Base-by-base conservation (phyloP, 2,329 filamentous ascomycete species). In the Leptographium lundbergii region DNA sequence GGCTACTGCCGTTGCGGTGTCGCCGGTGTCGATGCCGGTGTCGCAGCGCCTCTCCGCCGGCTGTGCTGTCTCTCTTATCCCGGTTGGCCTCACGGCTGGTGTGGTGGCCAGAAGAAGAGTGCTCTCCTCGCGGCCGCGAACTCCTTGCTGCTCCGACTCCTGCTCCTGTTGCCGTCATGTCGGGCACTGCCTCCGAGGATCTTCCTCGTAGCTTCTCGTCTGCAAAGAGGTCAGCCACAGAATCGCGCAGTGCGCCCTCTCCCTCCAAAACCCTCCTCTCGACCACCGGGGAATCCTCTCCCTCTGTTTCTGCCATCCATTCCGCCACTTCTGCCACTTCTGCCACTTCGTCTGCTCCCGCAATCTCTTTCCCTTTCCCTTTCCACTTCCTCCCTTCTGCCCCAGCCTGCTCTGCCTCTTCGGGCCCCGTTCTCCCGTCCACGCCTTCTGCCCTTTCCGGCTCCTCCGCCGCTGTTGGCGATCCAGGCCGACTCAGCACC, bases 201-300 rank as follows among this genome's bases (percentile, higher is more conserved):
- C 58, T 66, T 66, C 61, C 71, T 67, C 69, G 73, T 66, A 67
- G 69, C 63, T 67, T 69, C 59, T 78, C 76, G 71, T 79, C 78
- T 81, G 73, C 72, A 70, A 73, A 77, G 68, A 76, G 73, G 78
- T 82, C 76, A 82, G 79, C 73, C 76, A 76, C 73, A 70, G 73
- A 72, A 69, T 71, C 69, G 67, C 70, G 67, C 71, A 75, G 69
- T 66, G 72, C 72, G 64, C 70, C 67, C 63, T 73, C 69, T 65
- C 69, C 65, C 65, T 66, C 67, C 66, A 61, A 62, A 59, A 67
- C 67, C 63, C 68, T 65, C 63, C 68, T 65, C 64, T 67, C 65
- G 56, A 45, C 55, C 32, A 17, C 57, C 32, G 59, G 45, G 56
- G 59, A 56, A 54, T 60, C 59, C 29, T 57, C 59, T 17, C 55